A percentile compares a stretch with the other conserved stretches of the same genome.
phyloP scores from a whole-genome alignment of 176 grass and related monocot species.

The Pontederia crassipes region DNA sequence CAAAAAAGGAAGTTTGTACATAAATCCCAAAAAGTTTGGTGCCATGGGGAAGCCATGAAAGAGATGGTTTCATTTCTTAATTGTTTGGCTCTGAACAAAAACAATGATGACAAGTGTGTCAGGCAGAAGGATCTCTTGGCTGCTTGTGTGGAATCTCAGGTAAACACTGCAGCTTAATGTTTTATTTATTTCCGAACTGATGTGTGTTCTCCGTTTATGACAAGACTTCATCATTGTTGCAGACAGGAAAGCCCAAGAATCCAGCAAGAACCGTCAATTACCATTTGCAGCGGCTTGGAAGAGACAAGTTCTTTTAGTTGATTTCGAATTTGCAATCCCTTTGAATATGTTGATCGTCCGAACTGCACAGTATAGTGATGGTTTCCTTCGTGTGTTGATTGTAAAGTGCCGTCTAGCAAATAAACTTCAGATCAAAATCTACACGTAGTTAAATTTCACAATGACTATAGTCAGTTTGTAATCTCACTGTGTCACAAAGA shows the following conservation, averaged over 20 bases:
- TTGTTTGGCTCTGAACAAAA: slow-evolving; percentile 74
- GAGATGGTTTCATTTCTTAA: slow-evolving; percentile 77
- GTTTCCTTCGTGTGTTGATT: no score
- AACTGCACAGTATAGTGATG: no score
- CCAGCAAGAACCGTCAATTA: slow-evolving; percentile 59
- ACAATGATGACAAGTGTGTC: slow-evolving; percentile 51
- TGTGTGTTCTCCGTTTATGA: background rate
- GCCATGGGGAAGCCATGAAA: slow-evolving; percentile 43
- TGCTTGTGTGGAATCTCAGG: slow-evolving; percentile 49
- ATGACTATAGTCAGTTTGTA: no score
- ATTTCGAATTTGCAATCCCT: no score
- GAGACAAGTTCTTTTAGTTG: slow-evolving; percentile 43
- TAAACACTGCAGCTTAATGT: background rate
- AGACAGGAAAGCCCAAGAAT: slow-evolving; percentile 65
- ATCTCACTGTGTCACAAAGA: no score
- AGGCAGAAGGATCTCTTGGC: slow-evolving; percentile 62
- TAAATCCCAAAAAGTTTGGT: slow-evolving; percentile 82
- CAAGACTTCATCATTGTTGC: slow-evolving; percentile 9
- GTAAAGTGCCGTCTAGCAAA: no score
- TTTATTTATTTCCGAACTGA: slow-evolving; percentile 1
- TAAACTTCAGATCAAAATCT: no score
- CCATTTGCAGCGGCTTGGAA: slow-evolving; percentile 63
- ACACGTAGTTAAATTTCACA: no score
- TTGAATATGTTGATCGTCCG: no score
- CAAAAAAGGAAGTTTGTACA: slow-evolving; percentile 62